Evolutionary conservation across 1,284 basidiomycete genomes (phyloP).

Genomic region (Golubevia sp.): DNA sequence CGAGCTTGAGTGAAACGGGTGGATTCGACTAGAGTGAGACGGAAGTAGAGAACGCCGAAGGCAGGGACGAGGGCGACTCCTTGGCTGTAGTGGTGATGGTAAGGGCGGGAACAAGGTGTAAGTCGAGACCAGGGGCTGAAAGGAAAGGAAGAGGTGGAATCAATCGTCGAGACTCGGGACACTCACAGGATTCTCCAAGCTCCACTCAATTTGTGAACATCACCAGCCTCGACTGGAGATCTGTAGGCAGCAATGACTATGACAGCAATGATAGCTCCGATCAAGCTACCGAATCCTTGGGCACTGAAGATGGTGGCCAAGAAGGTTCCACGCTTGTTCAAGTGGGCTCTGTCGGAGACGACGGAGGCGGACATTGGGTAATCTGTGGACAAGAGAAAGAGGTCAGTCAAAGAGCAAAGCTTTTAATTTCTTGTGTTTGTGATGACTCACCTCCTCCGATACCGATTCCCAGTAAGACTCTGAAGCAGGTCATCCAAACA

Average conservation of each 20-base stretch:
- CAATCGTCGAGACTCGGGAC: no score
- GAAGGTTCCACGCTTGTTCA: slow-evolving; percentile 46
- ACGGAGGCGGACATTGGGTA: slow-evolving; percentile 72
- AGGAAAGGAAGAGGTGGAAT: no score
- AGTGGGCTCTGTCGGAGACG: slow-evolving; percentile 43
- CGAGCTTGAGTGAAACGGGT: slow-evolving; percentile 82
- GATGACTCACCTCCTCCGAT: slow-evolving; percentile 70
- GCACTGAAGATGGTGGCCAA: slow-evolving; percentile 63
- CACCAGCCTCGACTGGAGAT: slow-evolving; percentile 40
- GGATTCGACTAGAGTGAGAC: slow-evolving; percentile 64
- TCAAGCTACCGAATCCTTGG: slow-evolving; percentile 65
- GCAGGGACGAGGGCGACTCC: slow-evolving; percentile 48
- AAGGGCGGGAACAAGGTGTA: no score
- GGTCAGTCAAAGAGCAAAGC: neutral
- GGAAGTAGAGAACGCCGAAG: slow-evolving; percentile 65
- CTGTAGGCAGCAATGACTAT: slow-evolving; percentile 75
- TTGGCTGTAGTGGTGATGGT: no score
- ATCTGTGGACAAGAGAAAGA: slow-evolving; percentile 63
- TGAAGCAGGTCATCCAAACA: slow-evolving; percentile 47
- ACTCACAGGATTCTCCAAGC: slow-evolving; percentile 54
- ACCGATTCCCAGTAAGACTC: slow-evolving; percentile 52
- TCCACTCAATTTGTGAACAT: slow-evolving; percentile 47
- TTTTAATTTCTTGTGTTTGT: no score
- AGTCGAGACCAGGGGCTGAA: no score
- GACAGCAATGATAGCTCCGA: slow-evolving; percentile 73